Evolutionary conservation across 768 basidiomycete species (phyloP).

Genomic region (Antrodiella citrinella): DNA sequence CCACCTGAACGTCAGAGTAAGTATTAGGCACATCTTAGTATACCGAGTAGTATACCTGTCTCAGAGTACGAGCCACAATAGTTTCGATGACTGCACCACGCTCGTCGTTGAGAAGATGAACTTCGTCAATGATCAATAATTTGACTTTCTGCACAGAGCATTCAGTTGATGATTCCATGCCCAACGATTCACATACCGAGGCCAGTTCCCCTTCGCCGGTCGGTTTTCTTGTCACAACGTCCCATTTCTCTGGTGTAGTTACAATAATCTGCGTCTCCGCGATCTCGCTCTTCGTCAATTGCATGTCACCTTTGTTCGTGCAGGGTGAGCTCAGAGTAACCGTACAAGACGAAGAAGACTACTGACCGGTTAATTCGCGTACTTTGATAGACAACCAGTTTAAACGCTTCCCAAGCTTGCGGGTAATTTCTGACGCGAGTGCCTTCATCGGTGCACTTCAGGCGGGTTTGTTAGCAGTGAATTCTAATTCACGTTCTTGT

Average conservation of each 20-base stretch:
- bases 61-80: constrained; percentile 90
- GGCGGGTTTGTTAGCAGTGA: background rate
- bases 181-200: too few species aligned
- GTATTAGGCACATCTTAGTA: background rate
- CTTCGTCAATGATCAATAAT: constrained; percentile 94
- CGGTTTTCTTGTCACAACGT: constrained; percentile 95
- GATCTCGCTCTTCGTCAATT: constrained; percentile 89
- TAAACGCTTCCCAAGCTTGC: constrained; percentile 85
- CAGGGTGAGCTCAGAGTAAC: too few species aligned
- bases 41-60: constrained; percentile 50
- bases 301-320: constrained; percentile 86
- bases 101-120: constrained; percentile 94
- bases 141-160: constrained; percentile 62
- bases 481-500: background rate
- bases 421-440: constrained; percentile 88
- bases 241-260: constrained; percentile 99
- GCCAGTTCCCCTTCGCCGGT: constrained; percentile 96
- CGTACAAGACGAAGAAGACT: too few species aligned
- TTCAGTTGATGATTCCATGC: constrained; percentile 18
- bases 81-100: constrained; percentile 98
- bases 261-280: constrained; percentile 95
- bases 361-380: constrained; percentile 79
- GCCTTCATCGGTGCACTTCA: constrained; percentile 99
- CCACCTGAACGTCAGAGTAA: constrained; percentile 53
- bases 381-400: constrained; percentile 84